Evolutionary conservation across 257 asterid species (phyloP), one percentile per base, ranked within the genome.

Genomic region (Nicotiana noctiflora): DNA sequence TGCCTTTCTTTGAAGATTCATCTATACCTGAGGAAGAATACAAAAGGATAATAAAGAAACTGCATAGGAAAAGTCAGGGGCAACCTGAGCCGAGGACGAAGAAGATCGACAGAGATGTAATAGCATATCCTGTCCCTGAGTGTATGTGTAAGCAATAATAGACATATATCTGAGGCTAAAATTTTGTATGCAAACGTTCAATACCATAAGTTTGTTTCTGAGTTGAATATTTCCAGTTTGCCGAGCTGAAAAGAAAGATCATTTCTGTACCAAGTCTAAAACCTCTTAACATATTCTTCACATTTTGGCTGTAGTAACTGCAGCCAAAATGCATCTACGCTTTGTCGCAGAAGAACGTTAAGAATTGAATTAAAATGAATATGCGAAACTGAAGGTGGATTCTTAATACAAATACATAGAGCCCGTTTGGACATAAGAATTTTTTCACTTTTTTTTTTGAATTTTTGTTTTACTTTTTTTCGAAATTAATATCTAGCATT

Each of bases 91-190:
- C 31, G 21, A 89, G 93, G 86, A 81, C 79, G 66, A 85, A 85
- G 75, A 89, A 84, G 77, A 62, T 79, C 40, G 90, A 89, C 52
- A 87, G 90, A 81, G 93, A 91, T 86, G 93, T 89, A 3, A 82
- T 91, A 82, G 95, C 93, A 29, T 91, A 86, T 76, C 95, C 95
- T 3, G 91, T 89, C 81, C 95, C 95, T 23, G 93, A 91, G 65
- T 91, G 95, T 23, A 88, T 91, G 93, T 91, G 93, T 77, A 91
- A 29, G 2, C 79, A 25, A 74, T 74, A 51, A 74, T 74, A 14
- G 17, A 46, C 78, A 46, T 17, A 56, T 56, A 25, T 56, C 78
- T 74, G 77, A 79, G 32, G 55, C 63, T 19, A 79, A 25, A 14
- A 62, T 31, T 25, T 62, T 62, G 46, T 23, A 34, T 79, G 72